Percentiles rank a stretch among this genome's conserved stretches.
phyloP scores from a whole-genome alignment of 1,284 basidiomycete species.

The Moesziomyces sp. region DNA sequence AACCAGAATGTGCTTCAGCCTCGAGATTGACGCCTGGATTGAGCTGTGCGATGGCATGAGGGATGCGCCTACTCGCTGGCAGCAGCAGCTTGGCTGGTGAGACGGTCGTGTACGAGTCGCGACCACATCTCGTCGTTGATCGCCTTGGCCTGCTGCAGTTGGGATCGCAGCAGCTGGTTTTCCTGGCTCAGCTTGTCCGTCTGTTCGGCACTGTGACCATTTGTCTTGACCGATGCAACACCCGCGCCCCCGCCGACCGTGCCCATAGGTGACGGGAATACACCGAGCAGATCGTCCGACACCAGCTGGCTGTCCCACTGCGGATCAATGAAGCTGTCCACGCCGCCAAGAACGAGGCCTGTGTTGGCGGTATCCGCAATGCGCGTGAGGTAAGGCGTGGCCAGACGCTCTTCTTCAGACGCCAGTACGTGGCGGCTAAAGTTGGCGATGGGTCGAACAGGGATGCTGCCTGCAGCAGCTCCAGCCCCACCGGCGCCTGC shows the following conservation, averaged over 20 bases:
- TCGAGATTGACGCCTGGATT: background rate
- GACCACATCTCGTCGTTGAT: slow-evolving; percentile 62
- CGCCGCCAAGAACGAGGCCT: slow-evolving; percentile 3
- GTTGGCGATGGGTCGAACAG: slow-evolving; percentile 34
- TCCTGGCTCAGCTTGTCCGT: slow-evolving; percentile 21
- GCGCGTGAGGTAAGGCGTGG: slow-evolving; percentile 29
- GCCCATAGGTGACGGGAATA: background rate
- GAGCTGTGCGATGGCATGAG: background rate
- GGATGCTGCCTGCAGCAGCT: slow-evolving; percentile 19
- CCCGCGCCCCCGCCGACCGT: background rate
- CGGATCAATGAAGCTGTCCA: slow-evolving; percentile 38
- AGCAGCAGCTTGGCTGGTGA: slow-evolving; percentile 14
- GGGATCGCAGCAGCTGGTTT: slow-evolving; percentile 38
- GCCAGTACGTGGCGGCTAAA: slow-evolving; percentile 33
- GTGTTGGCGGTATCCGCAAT: slow-evolving; percentile 16
- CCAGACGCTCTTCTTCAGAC: slow-evolving; percentile 33
- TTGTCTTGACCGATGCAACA: background rate
- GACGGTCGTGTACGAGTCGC: slow-evolving; percentile 39
- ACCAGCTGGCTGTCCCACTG: slow-evolving; percentile 39
- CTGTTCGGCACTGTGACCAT: slow-evolving; percentile 7
- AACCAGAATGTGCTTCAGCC: background rate
- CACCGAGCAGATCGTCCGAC: slow-evolving; percentile 11
- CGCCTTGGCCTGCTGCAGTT: slow-evolving; percentile 55
- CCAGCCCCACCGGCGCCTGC: slow-evolving; percentile 16
- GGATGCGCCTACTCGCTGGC: slow-evolving; percentile 8